Evolutionary conservation across 805 yeast genomes (phyloP).

Genomic region (Yarrowia osloensis): DNA sequence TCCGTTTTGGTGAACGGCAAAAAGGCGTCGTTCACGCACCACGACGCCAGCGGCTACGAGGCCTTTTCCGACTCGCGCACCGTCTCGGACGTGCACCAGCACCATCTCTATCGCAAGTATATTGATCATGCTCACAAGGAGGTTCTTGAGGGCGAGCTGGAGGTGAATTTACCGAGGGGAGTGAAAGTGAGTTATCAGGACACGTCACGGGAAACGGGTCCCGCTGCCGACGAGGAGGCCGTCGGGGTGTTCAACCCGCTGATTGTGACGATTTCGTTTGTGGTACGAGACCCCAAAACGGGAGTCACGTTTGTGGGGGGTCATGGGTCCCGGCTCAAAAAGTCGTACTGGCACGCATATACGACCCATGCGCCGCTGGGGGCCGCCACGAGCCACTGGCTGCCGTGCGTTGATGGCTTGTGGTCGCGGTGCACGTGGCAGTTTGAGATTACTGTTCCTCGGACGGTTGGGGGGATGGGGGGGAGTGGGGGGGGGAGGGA

Average conservation of each 20-base stretch:
- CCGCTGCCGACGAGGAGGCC: conserved; percentile 35
- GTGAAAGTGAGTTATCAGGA: conserved; percentile 59
- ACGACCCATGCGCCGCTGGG: conserved; percentile 79
- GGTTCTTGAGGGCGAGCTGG: conserved; percentile 62
- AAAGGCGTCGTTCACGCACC: conserved; percentile 55
- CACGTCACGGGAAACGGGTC: conserved; percentile 28
- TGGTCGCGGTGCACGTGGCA: conserved; percentile 94
- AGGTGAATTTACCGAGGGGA: conserved; percentile 63
- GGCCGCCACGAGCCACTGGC: conserved; percentile 91
- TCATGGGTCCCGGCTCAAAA: conserved; percentile 47
- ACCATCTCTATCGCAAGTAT: conserved; percentile 58
- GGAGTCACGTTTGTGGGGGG: conserved; percentile 79
- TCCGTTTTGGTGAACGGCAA: conserved; percentile 66
- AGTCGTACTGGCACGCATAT: conserved; percentile 75
- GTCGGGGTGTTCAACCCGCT: conserved; percentile 67
- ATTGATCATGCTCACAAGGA: conserved; percentile 57
- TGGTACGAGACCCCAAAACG: conserved; percentile 61
- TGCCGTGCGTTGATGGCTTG: conserved; percentile 88
- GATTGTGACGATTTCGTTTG: conserved; percentile 67
- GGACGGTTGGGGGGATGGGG: conserved; percentile 52
- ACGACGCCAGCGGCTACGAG: conserved; percentile 53
- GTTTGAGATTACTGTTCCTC: conserved; percentile 79
- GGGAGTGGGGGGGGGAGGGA: conserved; percentile 32
- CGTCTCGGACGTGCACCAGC: conserved; percentile 50
- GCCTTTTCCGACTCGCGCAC: conserved; percentile 37